Evolutionary conservation across 2,329 filamentous ascomycete genomes (phyloP).

Genomic region (Fusarium nematophilum): DNA sequence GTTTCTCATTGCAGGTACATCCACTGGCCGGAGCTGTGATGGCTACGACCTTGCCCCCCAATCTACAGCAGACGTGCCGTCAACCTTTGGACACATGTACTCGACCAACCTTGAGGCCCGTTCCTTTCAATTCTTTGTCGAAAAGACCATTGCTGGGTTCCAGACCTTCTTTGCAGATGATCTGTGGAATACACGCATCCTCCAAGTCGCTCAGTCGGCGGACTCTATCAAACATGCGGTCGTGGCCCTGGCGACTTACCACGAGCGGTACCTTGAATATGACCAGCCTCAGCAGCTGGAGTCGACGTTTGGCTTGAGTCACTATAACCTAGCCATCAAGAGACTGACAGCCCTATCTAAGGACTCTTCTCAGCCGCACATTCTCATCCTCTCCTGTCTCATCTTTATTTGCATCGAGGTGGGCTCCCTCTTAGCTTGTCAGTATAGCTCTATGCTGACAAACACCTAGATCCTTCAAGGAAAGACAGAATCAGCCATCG

Average conservation of each 20-base stretch:
- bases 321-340: conserved; percentile 29
- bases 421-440: accelerated
- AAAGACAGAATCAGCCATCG: conserved; percentile 21
- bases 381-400: conserved; percentile 22
- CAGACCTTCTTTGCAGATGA: conserved; percentile 27
- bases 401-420: conserved; percentile 33
- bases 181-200: conserved; percentile 17
- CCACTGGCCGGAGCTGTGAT: conserved; percentile 27
- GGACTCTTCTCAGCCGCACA: background rate
- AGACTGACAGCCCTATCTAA: background rate
- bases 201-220: conserved; percentile 14
- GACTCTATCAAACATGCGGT: conserved; percentile 15
- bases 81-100: background rate
- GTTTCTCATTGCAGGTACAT: conserved; percentile 2
- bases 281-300: conserved; percentile 3
- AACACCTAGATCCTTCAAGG: conserved; percentile 15
- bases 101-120: background rate
- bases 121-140: conserved; percentile 23
- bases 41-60: background rate
- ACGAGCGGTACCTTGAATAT: conserved; percentile 12
- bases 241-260: conserved; percentile 16
- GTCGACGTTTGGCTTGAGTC: conserved; percentile 1
- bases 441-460: background rate
- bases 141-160: conserved; percentile 24
- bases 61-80: background rate